Conservation (phyloP, 2,329 filamentous ascomycete species). For the Colletotrichum australisinense region DNA sequence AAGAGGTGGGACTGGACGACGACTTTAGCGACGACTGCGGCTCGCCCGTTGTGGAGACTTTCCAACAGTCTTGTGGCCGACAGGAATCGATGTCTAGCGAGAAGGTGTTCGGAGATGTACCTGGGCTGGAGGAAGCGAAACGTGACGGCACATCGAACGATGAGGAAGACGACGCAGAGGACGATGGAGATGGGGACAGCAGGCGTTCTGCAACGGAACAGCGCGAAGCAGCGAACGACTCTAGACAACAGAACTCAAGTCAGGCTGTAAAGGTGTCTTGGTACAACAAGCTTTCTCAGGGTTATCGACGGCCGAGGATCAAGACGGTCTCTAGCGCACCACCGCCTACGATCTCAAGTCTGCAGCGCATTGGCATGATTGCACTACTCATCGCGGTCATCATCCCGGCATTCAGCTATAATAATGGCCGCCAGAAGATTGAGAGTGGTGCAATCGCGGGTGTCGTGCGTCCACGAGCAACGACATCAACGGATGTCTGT, state of each 20-base stretch:
- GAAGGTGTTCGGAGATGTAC: slow-evolving; percentile 45
- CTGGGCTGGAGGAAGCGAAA: slow-evolving; percentile 35
- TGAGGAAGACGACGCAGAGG: slow-evolving; percentile 9
- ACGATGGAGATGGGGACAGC: slow-evolving; percentile 28
- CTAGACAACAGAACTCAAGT: slow-evolving; percentile 37
- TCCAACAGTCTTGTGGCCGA: slow-evolving; percentile 21
- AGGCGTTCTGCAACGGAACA: slow-evolving; percentile 34
- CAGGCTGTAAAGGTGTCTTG: slow-evolving; percentile 44
- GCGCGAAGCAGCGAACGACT: slow-evolving; percentile 31
- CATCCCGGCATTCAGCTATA: slow-evolving; percentile 58
- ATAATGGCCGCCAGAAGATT: slow-evolving; percentile 51
- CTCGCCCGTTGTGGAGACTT: not conserved
- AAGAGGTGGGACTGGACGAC: slow-evolving; percentile 59
- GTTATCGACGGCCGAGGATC: slow-evolving; percentile 53
- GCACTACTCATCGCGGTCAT: slow-evolving; percentile 62
- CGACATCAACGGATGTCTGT: slow-evolving; percentile 60
- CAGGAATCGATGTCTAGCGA: slow-evolving; percentile 40
- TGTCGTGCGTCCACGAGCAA: slow-evolving; percentile 47
- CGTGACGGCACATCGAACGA: slow-evolving; percentile 27
- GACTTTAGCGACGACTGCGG: slow-evolving; percentile 42
- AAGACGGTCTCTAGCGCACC: slow-evolving; percentile 56
- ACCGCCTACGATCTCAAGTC: slow-evolving; percentile 51
- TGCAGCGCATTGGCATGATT: slow-evolving; percentile 60
- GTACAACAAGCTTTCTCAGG: slow-evolving; percentile 56
- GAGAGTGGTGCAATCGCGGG: slow-evolving; percentile 60